A percentile compares a stretch with the other conserved stretches of the same genome.
Evolutionary conservation across 129 eudicot species (phyloP).

Genomic region (Ambrosia artemisiifolia): DNA sequence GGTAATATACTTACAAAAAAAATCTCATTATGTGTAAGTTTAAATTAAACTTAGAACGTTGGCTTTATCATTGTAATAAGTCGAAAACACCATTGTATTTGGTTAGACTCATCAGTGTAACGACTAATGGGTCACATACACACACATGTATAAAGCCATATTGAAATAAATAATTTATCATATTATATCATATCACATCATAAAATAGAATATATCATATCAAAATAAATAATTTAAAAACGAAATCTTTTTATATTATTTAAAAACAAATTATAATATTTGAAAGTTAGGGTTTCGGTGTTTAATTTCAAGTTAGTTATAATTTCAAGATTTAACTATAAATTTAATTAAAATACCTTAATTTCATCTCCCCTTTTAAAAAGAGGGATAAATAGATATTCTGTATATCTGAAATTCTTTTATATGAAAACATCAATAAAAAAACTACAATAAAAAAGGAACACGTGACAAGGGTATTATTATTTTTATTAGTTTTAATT

Average conservation of each 20-base stretch:
- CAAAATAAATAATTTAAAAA: too few relatives aligned
- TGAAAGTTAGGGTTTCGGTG: not conserved
- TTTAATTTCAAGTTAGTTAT: not conserved
- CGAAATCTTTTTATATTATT: too few relatives aligned
- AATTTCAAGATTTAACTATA: not conserved
- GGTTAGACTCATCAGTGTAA: not conserved
- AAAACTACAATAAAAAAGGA: not conserved
- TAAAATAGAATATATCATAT: too few relatives aligned
- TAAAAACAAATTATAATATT: too few relatives aligned
- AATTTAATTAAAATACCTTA: not conserved
- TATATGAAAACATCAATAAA: not conserved
- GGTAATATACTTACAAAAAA: too few relatives aligned
- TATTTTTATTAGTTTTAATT: not conserved
- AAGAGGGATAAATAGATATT: not conserved
- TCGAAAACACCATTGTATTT: not conserved
- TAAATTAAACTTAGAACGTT: too few relatives aligned
- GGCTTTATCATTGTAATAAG: too few relatives aligned
- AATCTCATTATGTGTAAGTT: too few relatives aligned
- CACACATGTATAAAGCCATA: not conserved
- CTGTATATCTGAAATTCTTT: not conserved
- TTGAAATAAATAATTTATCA: not conserved
- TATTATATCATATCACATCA: too few relatives aligned
- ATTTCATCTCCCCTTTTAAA: not conserved
- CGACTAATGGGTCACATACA: too few relatives aligned
- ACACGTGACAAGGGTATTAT: constrained; percentile 4